Conservation (phyloP, 2,329 filamentous ascomycete species). For the Trichophyton benhamiae region DNA sequence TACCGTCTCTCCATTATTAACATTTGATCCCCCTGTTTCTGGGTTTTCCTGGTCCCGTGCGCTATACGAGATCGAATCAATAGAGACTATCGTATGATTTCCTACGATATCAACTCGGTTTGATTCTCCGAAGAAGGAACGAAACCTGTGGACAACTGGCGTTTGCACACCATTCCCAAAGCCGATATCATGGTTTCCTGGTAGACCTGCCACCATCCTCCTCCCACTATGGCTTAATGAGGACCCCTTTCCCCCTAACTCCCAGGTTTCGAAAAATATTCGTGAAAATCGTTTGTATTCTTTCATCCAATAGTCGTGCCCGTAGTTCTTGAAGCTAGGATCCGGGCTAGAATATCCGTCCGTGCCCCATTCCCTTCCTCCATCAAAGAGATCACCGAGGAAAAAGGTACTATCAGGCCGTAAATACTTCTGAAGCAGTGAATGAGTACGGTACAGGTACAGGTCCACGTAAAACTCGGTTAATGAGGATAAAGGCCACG, state of each 20-base stretch:
- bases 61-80: constrained; percentile 80
- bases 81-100: constrained; percentile 88
- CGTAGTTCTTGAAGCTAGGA: constrained; percentile 62
- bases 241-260: constrained; percentile 43
- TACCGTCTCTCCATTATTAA: constrained; percentile 38
- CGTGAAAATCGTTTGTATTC: constrained; percentile 79
- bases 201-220: constrained; percentile 71
- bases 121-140: constrained; percentile 77
- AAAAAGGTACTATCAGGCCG: constrained; percentile 84
- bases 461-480: constrained; percentile 71
- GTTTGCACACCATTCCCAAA: constrained; percentile 77
- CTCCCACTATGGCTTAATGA: constrained; percentile 52
- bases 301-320: constrained; percentile 67
- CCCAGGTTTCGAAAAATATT: constrained; percentile 67
- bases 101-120: constrained; percentile 84
- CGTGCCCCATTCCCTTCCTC: constrained; percentile 88
- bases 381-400: constrained; percentile 88
- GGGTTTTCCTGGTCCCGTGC: constrained; percentile 50
- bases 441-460: constrained; percentile 74
- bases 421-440: constrained; percentile 59
- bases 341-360: constrained; percentile 47
- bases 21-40: constrained; percentile 35
- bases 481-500: constrained; percentile 55
- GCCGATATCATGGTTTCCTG: constrained; percentile 90
- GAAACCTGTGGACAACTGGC: constrained; percentile 69